A percentile compares a stretch with the other conserved stretches of the same genome.
phyloP scores from a whole-genome alignment of 2,329 filamentous ascomycete species.

The Trichophaea hybrida region DNA sequence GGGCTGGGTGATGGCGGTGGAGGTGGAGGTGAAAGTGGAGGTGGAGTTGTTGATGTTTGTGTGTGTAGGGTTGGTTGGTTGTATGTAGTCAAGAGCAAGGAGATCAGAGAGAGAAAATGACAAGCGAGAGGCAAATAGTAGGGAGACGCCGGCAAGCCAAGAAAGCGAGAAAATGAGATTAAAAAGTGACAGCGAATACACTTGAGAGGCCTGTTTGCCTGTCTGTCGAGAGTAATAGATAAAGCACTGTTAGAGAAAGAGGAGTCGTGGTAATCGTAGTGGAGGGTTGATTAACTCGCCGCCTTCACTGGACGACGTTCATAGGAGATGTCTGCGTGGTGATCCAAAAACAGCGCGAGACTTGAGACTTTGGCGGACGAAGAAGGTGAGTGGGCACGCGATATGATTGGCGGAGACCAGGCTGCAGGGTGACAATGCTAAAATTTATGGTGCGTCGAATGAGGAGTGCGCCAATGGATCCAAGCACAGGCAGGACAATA shows the following conservation, averaged over 20 bases:
- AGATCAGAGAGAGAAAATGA: neutral
- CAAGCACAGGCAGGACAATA: neutral
- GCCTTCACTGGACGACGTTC: neutral
- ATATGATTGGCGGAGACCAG: neutral
- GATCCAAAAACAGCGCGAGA: neutral
- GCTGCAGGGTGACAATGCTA: neutral
- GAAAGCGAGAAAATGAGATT: neutral
- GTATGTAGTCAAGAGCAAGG: neutral
- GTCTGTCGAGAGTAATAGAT: neutral
- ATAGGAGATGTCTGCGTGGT: neutral
- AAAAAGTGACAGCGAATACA: neutral
- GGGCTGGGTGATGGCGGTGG: constrained; percentile 3
- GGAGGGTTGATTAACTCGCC: no score
- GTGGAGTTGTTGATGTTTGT: constrained; percentile 6
- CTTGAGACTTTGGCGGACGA: neutral
- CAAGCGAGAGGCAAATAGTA: neutral
- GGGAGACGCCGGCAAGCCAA: neutral
- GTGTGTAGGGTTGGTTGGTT: constrained; percentile 3
- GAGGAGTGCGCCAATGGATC: neutral
- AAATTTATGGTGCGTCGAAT: neutral
- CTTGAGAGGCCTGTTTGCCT: neutral
- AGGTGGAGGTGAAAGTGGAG: constrained; percentile 2
- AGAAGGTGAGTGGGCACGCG: neutral
- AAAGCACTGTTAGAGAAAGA: neutral
- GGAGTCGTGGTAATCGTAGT: neutral